Base-by-base conservation (phyloP, 1,284 basidiomycete genomes). In the Cutaneotrichosporon sp. region DNA sequence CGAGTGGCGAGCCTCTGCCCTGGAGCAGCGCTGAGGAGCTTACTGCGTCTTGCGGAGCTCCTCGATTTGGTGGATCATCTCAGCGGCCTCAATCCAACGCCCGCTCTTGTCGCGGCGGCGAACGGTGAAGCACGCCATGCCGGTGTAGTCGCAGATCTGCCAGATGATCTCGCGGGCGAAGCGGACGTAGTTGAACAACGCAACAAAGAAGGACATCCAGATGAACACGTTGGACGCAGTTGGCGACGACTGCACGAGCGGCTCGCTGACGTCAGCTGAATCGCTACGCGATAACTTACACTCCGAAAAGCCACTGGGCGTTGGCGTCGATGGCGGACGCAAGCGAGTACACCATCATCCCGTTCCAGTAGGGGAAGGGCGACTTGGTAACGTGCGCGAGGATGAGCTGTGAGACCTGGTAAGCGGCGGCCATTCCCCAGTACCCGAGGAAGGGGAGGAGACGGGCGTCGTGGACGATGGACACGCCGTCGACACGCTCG, bases 41-140 rank as follows among this genome's bases (percentile, higher is more conserved):
- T 34, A 62, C 61, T 62, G 55, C 26, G 36, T 38, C 56, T 62
- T 62, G 55, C 55, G 55, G 4, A 56, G 26, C 51, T 53, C 51
- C 31, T 53, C 51, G 30, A 53, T 30, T 5, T 32, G 14, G 51
- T 31, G 51, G 51, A 53, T 22, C 38, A 56, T 56, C 55, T 56
- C 47, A 13, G 47, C 32, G 7, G 84, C 83, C 59, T 83, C 78
- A 50, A 84, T 81, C 91, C 91, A 92, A 30, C 85, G 82, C 6
- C 91, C 91, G 56, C 85, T 80, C 38, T 80, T 83, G 71, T 91
- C 90, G 83, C 87, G 90, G 82, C 90, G 92, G 65, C 88, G 83
- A 26, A 94, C 91, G 6, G 90, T 91, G 75, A 95, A 92, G 81
- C 92, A 95, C 0, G 91, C 92, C 66, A 94, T 90, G 9, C 92